Base-by-base conservation (phyloP, 345 rosid genomes). In the Moricandia arvensis region DNA sequence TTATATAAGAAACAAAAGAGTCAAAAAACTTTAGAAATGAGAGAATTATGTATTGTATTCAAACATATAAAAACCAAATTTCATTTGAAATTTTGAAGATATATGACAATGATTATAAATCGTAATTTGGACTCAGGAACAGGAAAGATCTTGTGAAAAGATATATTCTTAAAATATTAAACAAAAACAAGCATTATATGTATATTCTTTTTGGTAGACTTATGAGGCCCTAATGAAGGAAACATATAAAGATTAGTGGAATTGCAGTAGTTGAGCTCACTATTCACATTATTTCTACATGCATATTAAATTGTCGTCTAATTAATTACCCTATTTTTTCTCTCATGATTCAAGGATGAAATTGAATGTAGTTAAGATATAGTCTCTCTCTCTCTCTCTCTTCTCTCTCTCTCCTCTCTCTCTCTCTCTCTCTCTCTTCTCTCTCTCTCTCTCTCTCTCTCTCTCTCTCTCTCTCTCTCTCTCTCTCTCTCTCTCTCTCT, bases 191-290 rank as follows among this genome's bases (percentile, higher is more conserved):
- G 68, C 73, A 27, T 27, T 27, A 59, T 60, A 49, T 64, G 33
- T 45, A 78, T 51, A 72, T 29, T 71, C 34, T 66, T 66, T 51
- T 34, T 72, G 21, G 49, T 66, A 66, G 77, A 59, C 51, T 8
- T 51, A 17, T 38, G 74, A 72, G 58, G 51, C 64, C 77, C 16
- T 59, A 64, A 37, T 71, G 64, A 24, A 31, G 59, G 59, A 69
- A 69, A 53, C 18, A 77, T 55, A 38, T 21, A 66, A 66, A 72
- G 73, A 78, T 78, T 78, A 78, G 81, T 78, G 81, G 81, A 21
- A n/a, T n/a, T 59, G 73, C 41, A 49, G 18, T 51, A 78, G 77
- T 72, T 72, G 51, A 78, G 45, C 69, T 78, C 81, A 60, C 73
- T 30, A 59, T 72, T 72, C 76, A 65, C 49, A 78, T 59, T 59